These are phyloP conservation scores for Didymella keratinophila DNA, from an alignment of 2,329 filamentous ascomycete species.

Conservation along the genomic window DNA sequence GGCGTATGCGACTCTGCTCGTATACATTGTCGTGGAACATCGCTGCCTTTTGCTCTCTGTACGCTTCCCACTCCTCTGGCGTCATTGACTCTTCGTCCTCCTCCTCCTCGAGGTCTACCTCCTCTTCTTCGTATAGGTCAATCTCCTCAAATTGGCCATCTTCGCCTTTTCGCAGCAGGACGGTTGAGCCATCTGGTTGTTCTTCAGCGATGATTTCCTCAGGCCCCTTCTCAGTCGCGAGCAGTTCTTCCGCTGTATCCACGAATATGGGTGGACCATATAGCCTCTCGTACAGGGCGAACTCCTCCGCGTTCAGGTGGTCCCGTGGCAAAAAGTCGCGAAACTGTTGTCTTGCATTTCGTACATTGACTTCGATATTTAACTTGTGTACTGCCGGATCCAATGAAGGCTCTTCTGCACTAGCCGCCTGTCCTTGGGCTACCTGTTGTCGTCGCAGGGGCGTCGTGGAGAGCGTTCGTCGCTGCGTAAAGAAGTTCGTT, in stretches of 20 bases:
- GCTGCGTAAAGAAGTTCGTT: conserved; percentile 25
- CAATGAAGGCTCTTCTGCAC: background rate
- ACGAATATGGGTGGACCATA: conserved; percentile 76
- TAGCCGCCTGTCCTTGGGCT: background rate
- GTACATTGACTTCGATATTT: conserved; percentile 69
- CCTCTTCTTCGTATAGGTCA: conserved; percentile 46
- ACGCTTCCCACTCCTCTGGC: conserved; percentile 43
- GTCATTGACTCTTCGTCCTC: conserved; percentile 43
- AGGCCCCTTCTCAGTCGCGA: conserved; percentile 55
- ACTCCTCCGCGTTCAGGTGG: conserved; percentile 74
- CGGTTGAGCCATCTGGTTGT: conserved; percentile 40
- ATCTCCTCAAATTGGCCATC: conserved; percentile 70
- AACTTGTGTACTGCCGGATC: conserved; percentile 32
- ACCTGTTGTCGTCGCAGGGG: conserved; percentile 22
- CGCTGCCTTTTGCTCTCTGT: conserved; percentile 44
- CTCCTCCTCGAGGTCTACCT: conserved; percentile 44
- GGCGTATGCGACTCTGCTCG: conserved; percentile 54
- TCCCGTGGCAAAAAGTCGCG: conserved; percentile 78
- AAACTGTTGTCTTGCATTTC: conserved; percentile 76
- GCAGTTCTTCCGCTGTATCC: conserved; percentile 64
- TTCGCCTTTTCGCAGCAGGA: conserved; percentile 63
- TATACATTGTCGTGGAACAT: conserved; percentile 47
- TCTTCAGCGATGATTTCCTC: conserved; percentile 53
- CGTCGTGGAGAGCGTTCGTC: conserved; percentile 35
- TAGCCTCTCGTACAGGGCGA: conserved; percentile 76